These are phyloP conservation scores for Xylariaceae sp. DNA, from an alignment of 2,329 filamentous ascomycete genomes.

Conservation along the genomic window DNA sequence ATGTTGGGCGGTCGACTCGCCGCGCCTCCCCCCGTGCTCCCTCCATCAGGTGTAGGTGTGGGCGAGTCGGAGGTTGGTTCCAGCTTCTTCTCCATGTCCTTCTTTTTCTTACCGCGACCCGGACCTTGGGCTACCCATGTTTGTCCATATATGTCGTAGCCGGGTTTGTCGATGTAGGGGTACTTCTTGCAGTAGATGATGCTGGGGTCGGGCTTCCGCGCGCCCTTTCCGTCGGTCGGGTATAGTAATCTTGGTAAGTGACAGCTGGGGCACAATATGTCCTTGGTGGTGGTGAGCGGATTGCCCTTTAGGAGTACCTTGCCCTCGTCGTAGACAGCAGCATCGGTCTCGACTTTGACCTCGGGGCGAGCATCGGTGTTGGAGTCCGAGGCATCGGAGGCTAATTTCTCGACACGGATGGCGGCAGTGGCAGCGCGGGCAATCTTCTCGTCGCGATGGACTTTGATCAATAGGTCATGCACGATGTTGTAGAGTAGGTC, in stretches of 20 bases:
- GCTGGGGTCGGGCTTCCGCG: conserved; percentile 60
- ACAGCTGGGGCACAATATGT: conserved; percentile 71
- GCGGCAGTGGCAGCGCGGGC: conserved; percentile 63
- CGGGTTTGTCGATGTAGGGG: conserved; percentile 71
- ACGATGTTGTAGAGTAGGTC: conserved; percentile 74
- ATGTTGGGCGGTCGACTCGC: conserved; percentile 51
- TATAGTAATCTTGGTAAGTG: conserved; percentile 69
- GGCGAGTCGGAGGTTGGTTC: conserved; percentile 41
- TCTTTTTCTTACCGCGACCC: conserved; percentile 73
- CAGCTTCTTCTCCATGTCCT: conserved; percentile 63
- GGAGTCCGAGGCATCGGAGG: conserved; percentile 50
- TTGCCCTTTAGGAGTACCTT: conserved; percentile 67
- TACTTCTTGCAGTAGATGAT: conserved; percentile 75
- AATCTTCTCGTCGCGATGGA: conserved; percentile 74
- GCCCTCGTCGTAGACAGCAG: conserved; percentile 66
- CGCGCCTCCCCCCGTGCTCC: conserved; percentile 22
- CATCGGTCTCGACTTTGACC: conserved; percentile 60
- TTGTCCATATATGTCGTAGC: conserved; percentile 78
- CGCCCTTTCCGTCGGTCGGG: conserved; percentile 66
- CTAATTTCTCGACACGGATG: conserved; percentile 60
- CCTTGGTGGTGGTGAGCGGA: conserved; percentile 64
- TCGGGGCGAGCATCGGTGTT: conserved; percentile 50
- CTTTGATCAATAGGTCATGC: conserved; percentile 68
- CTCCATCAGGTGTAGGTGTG: conserved; percentile 43
- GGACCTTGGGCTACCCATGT: conserved; percentile 70